Evolutionary conservation across 768 basidiomycete species (phyloP), one percentile per base, ranked within the genome.

Genomic region (Xerocomellus chrysenteron): DNA sequence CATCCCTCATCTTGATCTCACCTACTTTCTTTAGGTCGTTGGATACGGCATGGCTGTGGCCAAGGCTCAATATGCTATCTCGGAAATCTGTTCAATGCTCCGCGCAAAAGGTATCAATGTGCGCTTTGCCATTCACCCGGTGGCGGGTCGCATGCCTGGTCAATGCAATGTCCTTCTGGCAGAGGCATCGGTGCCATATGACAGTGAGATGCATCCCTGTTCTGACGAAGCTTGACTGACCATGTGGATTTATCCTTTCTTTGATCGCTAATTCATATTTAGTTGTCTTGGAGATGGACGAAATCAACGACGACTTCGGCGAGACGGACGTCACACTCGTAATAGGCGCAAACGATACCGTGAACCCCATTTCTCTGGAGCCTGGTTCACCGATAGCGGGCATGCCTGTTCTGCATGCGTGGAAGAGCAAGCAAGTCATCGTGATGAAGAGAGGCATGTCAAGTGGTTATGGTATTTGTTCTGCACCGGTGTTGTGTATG

Each of bases 361-460:
- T 94, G 50, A 94, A 94, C 67, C 92, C 92, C 14, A 92, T 94
- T 60, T 89, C 91, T 11, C 77, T 94, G 13, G 92, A 94, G 69
- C 81, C 88, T 16, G 91, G 91, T 41, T 92, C 90, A 53, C 78
- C 91, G 2, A 94, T 94, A 59, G 92, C 92, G 28, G 92, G 92
- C 30, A 94, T 94, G 92, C 91, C 92, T 16, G 92, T 94, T 19
- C 77, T 94, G 52, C 89, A 93, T 59, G 92, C 88, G 8, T 94
- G 92, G 92, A 92, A 94, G 83, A 90, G 88, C 72, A 93, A 93
- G 69, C 88, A 92, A 63, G 91, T 93, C 42, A 80, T 94, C 50
- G 92, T 94, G 39, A 94, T 94, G 92, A 94, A 94, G 74, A 82
- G 92, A 59, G 91, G 92, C 51, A 85, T 94, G 80, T 85, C 92